Evolutionary conservation across 345 rosid species (phyloP).

Genomic region (Eucalyptus tenuipes): DNA sequence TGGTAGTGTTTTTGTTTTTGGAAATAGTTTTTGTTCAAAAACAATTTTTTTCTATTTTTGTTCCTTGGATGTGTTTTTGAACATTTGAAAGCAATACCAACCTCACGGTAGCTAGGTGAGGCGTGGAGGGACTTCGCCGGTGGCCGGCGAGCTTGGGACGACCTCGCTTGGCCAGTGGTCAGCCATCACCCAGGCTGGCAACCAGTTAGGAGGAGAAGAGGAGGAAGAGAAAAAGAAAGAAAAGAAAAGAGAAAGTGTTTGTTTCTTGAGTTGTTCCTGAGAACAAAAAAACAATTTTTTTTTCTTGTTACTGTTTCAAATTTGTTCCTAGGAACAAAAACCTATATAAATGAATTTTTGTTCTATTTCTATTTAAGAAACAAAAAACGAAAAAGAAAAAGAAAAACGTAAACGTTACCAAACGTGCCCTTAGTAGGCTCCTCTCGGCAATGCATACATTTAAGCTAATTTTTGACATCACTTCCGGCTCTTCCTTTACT

Average conservation of each 20-base stretch:
- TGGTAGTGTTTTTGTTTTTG: accelerated
- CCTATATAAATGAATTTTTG: accelerated
- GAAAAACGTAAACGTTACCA: accelerated
- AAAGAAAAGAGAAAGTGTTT: no score
- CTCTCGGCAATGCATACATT: no score
- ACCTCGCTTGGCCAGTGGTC: accelerated
- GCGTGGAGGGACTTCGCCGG: accelerated
- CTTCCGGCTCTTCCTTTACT: no score
- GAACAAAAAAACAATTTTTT: accelerated
- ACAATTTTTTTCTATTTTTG: no score
- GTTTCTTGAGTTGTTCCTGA: no score
- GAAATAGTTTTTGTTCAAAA: accelerated
- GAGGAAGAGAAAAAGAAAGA: no score
- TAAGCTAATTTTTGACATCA: no score
- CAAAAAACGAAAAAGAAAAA: accelerated
- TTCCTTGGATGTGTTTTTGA: accelerated
- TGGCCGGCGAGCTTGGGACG: accelerated
- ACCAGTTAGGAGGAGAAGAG: accelerated
- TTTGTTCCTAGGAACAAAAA: accelerated
- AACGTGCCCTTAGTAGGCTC: accelerated
- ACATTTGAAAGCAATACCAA: no score
- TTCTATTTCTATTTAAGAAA: accelerated
- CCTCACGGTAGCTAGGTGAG: no score
- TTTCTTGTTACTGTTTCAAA: accelerated
- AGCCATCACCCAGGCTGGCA: no score